Evolutionary conservation across 2,329 filamentous ascomycete species (phyloP), one percentile per base, ranked within the genome.

Genomic region (Clonostachys byssicola): DNA sequence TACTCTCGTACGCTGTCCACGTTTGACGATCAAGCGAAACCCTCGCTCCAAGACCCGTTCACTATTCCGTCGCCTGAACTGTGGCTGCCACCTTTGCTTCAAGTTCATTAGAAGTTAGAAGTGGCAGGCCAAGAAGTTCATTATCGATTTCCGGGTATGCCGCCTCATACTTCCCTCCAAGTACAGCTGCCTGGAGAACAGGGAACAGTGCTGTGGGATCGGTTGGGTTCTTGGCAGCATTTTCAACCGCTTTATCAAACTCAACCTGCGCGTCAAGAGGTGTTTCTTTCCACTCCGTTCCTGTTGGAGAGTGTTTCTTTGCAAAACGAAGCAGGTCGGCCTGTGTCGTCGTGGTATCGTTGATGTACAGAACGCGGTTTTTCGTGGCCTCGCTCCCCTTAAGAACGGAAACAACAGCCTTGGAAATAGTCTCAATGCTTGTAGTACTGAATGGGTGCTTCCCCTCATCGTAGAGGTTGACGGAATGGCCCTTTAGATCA

Each of bases 391-490:
- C 67, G 0, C 63, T 67, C 40, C 75, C 60, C 9, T 57, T 53
- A 51, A 81, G 56, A 2, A 75, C 61, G 1, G 67, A 70, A 1
- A 66, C 68, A 2, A 79, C 63, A 2, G 67, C 71, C 40, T 66
- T 60, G 1, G 60, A 75, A 13, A 79, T 54, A 2, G 66, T 61
- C 0, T 56, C 52, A 3, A 80, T 60, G 0, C 65, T 73, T 0
- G 75, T 74, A 4, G 64, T 42, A 17, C 66, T 72, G 55, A 77
- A 71, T 2, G 54, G 45, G 4, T 56, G 54, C 38, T 76, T 62
- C 2, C 77, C 77, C 3, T 70, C 71, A 51, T 80, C 71, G 49
- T 64, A 70, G 5, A 80, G 53, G 1, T 52, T 63, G 4, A 64
- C 63, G 12, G 59, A 64, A 16, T 65, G 63, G 2, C 60, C 57